phyloP scores from a whole-genome alignment of 371 early-diverging fungal genomes.

The Capniomyces stellatus region DNA sequence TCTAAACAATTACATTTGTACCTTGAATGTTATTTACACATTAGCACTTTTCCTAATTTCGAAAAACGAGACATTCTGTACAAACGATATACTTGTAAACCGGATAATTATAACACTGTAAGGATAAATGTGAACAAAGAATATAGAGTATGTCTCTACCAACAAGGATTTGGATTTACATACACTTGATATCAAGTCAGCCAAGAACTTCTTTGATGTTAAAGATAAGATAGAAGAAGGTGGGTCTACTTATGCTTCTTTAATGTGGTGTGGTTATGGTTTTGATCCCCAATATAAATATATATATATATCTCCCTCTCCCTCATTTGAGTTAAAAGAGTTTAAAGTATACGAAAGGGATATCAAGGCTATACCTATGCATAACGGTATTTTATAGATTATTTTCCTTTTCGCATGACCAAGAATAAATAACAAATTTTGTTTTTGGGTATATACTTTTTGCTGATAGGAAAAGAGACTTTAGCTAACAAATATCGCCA shows the following conservation, averaged over 20 bases:
- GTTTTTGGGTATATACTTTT: too few species aligned
- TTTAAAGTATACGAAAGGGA: too few species aligned
- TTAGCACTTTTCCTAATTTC: neutral
- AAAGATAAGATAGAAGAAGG: neutral
- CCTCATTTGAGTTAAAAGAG: too few species aligned
- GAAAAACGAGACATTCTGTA: neutral
- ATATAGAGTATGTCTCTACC: neutral
- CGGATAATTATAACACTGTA: neutral
- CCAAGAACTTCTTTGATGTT: slow-evolving; percentile 1
- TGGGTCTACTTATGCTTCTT: neutral
- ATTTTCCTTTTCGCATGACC: too few species aligned
- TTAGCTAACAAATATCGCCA: neutral
- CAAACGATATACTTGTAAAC: too few species aligned
- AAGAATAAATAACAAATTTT: too few species aligned
- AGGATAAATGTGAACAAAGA: neutral
- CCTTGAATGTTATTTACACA: too few species aligned
- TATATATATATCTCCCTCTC: too few species aligned
- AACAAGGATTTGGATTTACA: neutral
- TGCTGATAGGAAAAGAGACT: neutral
- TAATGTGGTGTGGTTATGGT: neutral
- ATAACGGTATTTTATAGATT: too few species aligned
- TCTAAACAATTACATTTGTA: too few species aligned
- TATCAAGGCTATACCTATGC: too few species aligned
- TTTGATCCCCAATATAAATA: too few species aligned
- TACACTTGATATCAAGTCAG: neutral